Percentiles rank a stretch among this genome's conserved stretches.
Conservation (phyloP, 192 early-diverging fungal species). For the Coemansia sp. region DNA sequence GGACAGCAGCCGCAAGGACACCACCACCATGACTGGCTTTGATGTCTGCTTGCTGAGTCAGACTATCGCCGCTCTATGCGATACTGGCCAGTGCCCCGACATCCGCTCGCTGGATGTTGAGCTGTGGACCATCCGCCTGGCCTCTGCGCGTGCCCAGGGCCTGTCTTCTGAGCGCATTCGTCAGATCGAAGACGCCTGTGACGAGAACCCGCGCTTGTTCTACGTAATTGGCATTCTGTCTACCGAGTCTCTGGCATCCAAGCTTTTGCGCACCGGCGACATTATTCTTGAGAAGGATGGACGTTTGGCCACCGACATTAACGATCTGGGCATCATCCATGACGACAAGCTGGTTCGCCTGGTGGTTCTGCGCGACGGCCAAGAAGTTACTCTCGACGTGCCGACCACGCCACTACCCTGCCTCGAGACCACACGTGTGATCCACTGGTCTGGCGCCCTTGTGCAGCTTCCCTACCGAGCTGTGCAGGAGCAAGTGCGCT, state of each 20-base stretch:
- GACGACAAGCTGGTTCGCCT: conserved; percentile 56
- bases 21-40: conserved; percentile 58
- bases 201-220: conserved; percentile 56
- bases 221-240: conserved; percentile 60
- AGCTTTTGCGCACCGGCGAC: conserved; percentile 62
- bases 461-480: conserved; percentile 74
- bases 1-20: conserved; percentile 63
- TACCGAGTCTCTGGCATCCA: conserved; percentile 49
- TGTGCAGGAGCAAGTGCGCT: conserved; percentile 66
- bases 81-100: conserved; percentile 42
- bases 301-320: conserved; percentile 56
- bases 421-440: conserved; percentile 65
- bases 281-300: conserved; percentile 66
- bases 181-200: conserved; percentile 41
- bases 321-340: conserved; percentile 55
- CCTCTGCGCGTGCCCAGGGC: conserved; percentile 65
- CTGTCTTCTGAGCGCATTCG: conserved; percentile 60
- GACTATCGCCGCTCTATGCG: conserved; percentile 51
- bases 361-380: conserved; percentile 68
- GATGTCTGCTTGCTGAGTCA: conserved; percentile 35
- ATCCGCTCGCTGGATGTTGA: conserved; percentile 63
- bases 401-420: conserved; percentile 60
- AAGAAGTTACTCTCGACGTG: conserved; percentile 62
- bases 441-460: conserved; percentile 86
- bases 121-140: conserved; percentile 70